Evolutionary conservation across 225 moss, liverwort and hornwort species (phyloP).

Genomic region (Thuidium tamariscinum): DNA sequence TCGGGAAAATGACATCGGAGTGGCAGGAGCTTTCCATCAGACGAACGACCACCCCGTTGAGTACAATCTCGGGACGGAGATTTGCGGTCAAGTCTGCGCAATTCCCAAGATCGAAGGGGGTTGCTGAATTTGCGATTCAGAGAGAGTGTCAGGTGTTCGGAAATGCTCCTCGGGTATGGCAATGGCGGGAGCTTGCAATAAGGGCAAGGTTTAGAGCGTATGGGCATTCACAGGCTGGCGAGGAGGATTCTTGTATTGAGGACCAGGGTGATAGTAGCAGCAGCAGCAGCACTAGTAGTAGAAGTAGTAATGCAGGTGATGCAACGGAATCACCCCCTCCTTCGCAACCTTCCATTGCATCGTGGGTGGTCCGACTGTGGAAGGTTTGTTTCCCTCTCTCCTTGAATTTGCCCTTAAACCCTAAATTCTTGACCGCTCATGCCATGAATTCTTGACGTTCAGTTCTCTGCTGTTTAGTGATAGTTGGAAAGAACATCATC

Average conservation of each 20-base stretch:
- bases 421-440: neutral
- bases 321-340: conserved; percentile 15
- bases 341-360: conserved; percentile 24
- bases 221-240: conserved; percentile 17
- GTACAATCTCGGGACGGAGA: neutral
- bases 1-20: neutral
- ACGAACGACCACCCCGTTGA: neutral
- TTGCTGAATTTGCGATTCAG: neutral
- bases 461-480: neutral
- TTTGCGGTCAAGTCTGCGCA: neutral
- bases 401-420: neutral
- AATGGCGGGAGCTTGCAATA: neutral
- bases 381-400: conserved; percentile 14
- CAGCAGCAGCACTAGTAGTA: neutral
- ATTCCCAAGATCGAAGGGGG: neutral
- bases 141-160: neutral
- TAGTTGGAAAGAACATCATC: neutral
- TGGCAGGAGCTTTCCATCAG: neutral
- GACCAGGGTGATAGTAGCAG: neutral
- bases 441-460: neutral
- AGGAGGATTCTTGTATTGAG: conserved; percentile 18
- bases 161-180: conserved; percentile 1
- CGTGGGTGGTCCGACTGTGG: conserved; percentile 36
- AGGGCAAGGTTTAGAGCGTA: conserved; percentile 10
- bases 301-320: neutral